phyloP scores from a whole-genome alignment of 2,329 filamentous ascomycete genomes.

The Hypoxylon sp. region DNA sequence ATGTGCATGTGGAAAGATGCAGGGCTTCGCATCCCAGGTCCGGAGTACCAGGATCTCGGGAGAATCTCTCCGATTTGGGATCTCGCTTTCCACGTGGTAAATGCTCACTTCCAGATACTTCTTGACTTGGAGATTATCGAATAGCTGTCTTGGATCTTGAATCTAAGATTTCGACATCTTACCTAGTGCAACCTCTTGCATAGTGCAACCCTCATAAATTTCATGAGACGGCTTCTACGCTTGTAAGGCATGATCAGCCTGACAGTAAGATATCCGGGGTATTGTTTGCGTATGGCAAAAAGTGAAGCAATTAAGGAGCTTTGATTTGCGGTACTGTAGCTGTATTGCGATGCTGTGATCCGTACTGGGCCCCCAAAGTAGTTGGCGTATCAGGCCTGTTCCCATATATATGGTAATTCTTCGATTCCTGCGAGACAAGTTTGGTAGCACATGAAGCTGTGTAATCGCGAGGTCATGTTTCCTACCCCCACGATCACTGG shows the following conservation, averaged over 20 bases:
- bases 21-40: not conserved
- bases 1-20: slow-evolving; percentile 4
- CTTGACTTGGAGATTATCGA: not conserved
- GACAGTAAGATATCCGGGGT: slow-evolving; percentile 14
- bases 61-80: slow-evolving; percentile 9
- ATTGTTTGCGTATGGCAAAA: slow-evolving; percentile 20
- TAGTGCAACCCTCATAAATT: not conserved
- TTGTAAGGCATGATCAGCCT: not conserved
- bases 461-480: slow-evolving; percentile 2
- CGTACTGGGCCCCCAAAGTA: not conserved
- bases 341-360: slow-evolving; percentile 9
- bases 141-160: slow-evolving; percentile 3
- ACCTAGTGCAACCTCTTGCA: not conserved
- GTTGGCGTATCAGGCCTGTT: not conserved
- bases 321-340: slow-evolving; percentile 18
- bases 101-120: slow-evolving; percentile 3
- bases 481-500: slow-evolving; percentile 6
- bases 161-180: slow-evolving; percentile 3
- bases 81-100: slow-evolving; percentile 23
- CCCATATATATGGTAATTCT: not conserved
- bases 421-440: not conserved
- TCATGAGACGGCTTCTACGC: not conserved
- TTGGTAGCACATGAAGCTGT: not conserved
- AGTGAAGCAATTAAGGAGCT: slow-evolving; percentile 11
- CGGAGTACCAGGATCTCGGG: slow-evolving; percentile 1